Evolutionary conservation across 2,329 filamentous ascomycete species (phyloP).

Genomic region (Apiospora phragmitis): DNA sequence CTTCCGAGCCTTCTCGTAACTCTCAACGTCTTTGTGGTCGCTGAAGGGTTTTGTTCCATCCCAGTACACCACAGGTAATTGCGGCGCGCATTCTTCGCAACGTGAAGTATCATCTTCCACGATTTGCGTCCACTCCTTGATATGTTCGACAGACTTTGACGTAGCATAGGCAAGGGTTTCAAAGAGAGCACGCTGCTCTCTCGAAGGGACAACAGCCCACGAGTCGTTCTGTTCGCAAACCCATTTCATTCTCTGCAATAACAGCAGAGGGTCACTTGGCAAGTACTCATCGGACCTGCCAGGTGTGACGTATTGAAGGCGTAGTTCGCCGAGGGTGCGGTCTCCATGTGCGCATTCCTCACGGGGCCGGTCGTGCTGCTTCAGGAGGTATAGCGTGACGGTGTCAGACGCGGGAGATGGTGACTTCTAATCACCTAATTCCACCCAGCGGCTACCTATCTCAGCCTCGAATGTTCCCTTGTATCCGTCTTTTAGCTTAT

Average conservation of each 20-base stretch:
- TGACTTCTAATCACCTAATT: background rate
- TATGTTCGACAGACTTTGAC: background rate
- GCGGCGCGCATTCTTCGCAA: background rate
- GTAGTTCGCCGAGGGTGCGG: background rate
- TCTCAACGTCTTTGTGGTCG: background rate
- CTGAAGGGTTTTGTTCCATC: background rate
- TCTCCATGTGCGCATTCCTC: background rate
- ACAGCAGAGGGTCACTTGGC: background rate
- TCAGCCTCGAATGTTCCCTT: background rate
- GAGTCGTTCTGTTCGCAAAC: background rate
- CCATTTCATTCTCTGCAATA: background rate
- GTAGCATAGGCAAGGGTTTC: background rate
- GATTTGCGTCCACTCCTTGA: background rate
- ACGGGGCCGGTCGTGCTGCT: background rate
- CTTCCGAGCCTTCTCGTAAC: constrained; percentile 1
- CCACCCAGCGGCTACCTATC: constrained; percentile 17
- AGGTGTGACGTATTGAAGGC: background rate
- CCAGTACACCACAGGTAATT: background rate
- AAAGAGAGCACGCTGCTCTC: background rate
- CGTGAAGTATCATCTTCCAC: background rate
- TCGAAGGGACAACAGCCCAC: background rate
- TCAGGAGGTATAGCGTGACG: background rate
- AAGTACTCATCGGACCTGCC: background rate
- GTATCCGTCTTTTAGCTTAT: background rate
- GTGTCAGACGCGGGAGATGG: background rate